phyloP scores from a whole-genome alignment of 208 protist genomes.

The Leishmania braziliensis region DNA sequence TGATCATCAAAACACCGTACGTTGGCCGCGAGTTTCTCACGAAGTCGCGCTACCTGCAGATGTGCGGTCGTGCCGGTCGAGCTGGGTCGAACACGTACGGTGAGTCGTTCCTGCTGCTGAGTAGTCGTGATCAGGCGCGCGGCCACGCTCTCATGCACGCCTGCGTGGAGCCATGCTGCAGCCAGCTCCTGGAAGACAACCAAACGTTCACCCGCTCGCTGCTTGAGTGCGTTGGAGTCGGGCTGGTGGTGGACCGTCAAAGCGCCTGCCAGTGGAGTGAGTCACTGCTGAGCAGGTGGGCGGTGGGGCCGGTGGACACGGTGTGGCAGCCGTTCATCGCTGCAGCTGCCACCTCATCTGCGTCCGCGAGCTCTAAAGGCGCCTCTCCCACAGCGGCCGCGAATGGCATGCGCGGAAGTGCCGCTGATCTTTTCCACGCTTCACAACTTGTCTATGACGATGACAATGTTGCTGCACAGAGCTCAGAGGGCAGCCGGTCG shows the following conservation, averaged over 20 bases:
- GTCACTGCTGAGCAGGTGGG: conserved; percentile 52
- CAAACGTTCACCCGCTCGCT: conserved; percentile 52
- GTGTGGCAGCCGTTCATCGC: conserved; percentile 13
- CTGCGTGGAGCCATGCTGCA: conserved; percentile 50
- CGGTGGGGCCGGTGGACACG: conserved; percentile 51
- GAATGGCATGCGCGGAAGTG: not conserved
- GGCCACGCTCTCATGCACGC: conserved; percentile 55
- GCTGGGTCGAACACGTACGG: conserved; percentile 77
- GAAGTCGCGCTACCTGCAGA: conserved; percentile 80
- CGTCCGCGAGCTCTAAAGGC: not conserved
- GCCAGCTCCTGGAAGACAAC: conserved; percentile 52
- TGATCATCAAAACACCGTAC: conserved; percentile 85
- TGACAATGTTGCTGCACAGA: not conserved
- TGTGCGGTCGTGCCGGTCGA: conserved; percentile 86
- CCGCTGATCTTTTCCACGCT: not conserved
- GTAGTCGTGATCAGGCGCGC: conserved; percentile 39
- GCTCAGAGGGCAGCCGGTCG: conserved; percentile 13
- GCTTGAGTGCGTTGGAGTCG: conserved; percentile 82
- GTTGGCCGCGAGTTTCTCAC: conserved; percentile 72
- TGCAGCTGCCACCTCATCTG: not conserved
- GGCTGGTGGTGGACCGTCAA: conserved; percentile 47
- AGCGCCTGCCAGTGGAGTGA: conserved; percentile 51
- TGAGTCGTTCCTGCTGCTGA: conserved; percentile 84
- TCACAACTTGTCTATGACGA: not conserved
- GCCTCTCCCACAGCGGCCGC: not conserved